Conservation (phyloP, 2,329 filamentous ascomycete species). For the Cladosporium sp. region DNA sequence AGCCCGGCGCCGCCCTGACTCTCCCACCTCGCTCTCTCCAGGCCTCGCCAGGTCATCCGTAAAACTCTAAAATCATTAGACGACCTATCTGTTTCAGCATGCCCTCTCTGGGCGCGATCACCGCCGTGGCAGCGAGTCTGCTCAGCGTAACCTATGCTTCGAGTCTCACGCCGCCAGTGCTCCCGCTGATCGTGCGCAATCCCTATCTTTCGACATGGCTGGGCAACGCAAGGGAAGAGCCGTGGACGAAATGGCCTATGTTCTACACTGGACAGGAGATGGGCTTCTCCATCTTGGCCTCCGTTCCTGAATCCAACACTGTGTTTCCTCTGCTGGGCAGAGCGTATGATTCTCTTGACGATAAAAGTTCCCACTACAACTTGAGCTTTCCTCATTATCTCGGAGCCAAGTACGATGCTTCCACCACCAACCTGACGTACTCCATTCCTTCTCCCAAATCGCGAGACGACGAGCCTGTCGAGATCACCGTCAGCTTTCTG, state of each 20-base stretch:
- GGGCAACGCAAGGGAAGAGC: slow-evolving; percentile 60
- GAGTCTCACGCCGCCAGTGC: slow-evolving; percentile 47
- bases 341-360: slow-evolving; percentile 56
- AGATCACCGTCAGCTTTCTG: slow-evolving; percentile 60
- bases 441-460: slow-evolving; percentile 43
- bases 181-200: slow-evolving; percentile 46
- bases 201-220: slow-evolving; percentile 51
- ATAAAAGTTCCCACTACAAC: slow-evolving; percentile 45
- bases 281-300: slow-evolving; percentile 58
- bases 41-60: neutral
- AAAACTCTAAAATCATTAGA: slow-evolving; percentile 4
- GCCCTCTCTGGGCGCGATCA: slow-evolving; percentile 15
- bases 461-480: slow-evolving; percentile 35
- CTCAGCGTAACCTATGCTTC: slow-evolving; percentile 42
- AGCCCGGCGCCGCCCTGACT: slow-evolving; percentile 3
- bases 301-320: slow-evolving; percentile 51
- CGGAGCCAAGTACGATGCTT: slow-evolving; percentile 61
- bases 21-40: slow-evolving; percentile 2
- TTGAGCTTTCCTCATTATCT: slow-evolving; percentile 54
- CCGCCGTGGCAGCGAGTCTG: slow-evolving; percentile 20
- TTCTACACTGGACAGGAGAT: slow-evolving; percentile 68
- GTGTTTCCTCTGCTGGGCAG: slow-evolving; percentile 61
- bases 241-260: slow-evolving; percentile 82
- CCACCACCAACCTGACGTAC: slow-evolving; percentile 64
- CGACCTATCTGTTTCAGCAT: slow-evolving; percentile 12